A percentile compares a stretch with the other conserved stretches of the same genome.
phyloP scores from a whole-genome alignment of 1,284 basidiomycete species.

The Vanrija pseudolonga region DNA sequence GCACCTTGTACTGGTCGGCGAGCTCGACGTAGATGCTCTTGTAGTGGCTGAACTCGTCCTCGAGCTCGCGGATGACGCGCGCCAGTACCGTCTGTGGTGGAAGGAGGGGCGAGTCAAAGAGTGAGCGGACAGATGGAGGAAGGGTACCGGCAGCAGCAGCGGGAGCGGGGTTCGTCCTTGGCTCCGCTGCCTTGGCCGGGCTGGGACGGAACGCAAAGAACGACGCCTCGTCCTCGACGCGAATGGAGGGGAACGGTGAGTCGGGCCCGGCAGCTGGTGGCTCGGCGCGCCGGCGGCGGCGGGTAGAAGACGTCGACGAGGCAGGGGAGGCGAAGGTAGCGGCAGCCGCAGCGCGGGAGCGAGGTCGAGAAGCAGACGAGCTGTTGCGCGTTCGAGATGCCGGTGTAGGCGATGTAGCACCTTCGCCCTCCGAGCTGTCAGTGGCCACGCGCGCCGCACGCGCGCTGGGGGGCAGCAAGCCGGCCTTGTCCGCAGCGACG shows the following conservation, averaged over 20 bases:
- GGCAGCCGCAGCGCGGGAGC: not conserved
- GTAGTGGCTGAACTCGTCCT: constrained; percentile 86
- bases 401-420: not conserved
- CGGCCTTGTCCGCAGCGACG: constrained; percentile 20
- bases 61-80: constrained; percentile 73
- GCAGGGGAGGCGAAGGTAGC: constrained; percentile 3
- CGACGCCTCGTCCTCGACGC: constrained; percentile 67
- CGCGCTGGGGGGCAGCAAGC: constrained; percentile 24
- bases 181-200: not conserved
- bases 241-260: constrained; percentile 73
- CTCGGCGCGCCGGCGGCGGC: constrained; percentile 2
- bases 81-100: constrained; percentile 79
- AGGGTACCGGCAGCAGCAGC: not conserved
- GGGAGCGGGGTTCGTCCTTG: not conserved
- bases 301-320: not conserved
- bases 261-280: constrained; percentile 36
- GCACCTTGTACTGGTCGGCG: constrained; percentile 80
- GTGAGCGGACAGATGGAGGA: constrained; percentile 53
- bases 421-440: not conserved
- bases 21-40: constrained; percentile 85
- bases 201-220: constrained; percentile 63
- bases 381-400: not conserved
- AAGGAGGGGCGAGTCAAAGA: constrained; percentile 55
- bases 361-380: too few relatives aligned
- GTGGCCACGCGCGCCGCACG: constrained; percentile 5